Evolutionary conservation across 75 land plant genomes (phyloP), one percentile per base, ranked within the genome.

Genomic region (Selaginella moellendorffii): DNA sequence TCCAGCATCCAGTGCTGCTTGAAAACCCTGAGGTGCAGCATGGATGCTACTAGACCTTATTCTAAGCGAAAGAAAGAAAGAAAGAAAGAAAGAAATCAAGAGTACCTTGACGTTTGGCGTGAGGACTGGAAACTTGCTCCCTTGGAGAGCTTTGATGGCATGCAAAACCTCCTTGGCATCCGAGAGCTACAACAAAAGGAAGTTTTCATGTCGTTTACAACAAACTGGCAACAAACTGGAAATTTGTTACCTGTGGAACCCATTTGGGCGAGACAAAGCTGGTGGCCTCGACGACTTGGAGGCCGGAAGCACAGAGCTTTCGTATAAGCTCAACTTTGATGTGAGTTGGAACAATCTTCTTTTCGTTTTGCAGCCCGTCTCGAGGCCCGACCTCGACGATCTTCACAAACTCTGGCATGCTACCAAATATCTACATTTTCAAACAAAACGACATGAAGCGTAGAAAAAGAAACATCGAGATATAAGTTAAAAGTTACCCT

Each of bases 181-280:
- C 61, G 90, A 82, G 27, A 93, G 72, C 98, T 93, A 65, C 42
- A 62, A 20, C 36, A 66, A n/a, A n/a, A n/a, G n/a, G n/a, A n/a
- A n/a, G n/a, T n/a, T n/a, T n/a, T n/a, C n/a, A n/a, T n/a, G n/a
- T n/a, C n/a, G n/a, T n/a, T n/a, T n/a, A n/a, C n/a, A n/a, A 36
- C 46, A 14, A 36, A 36, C 46, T 36, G 14, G 10, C 5, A 5
- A 36, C 14, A 36, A 5, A 36, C 46, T 5, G 10, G 46, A 25
- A 2, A 28, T 9, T 10, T 28, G 66, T 62, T 30, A 93, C 98
- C 90, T 93, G 98, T 69, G 98, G 98, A 5, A 93, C 96, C 96
- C 98, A 85, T 69, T 88, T 93, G 31, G 98, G 96, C 27, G 98
- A 93, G 0, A 93, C 98, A 76, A 93, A 93, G 66, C 98, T 93